Percentiles rank a stretch among this genome's conserved stretches.
Conservation (phyloP, 1,139 yeast genomes). For the Meyerozyma smithsonii region DNA sequence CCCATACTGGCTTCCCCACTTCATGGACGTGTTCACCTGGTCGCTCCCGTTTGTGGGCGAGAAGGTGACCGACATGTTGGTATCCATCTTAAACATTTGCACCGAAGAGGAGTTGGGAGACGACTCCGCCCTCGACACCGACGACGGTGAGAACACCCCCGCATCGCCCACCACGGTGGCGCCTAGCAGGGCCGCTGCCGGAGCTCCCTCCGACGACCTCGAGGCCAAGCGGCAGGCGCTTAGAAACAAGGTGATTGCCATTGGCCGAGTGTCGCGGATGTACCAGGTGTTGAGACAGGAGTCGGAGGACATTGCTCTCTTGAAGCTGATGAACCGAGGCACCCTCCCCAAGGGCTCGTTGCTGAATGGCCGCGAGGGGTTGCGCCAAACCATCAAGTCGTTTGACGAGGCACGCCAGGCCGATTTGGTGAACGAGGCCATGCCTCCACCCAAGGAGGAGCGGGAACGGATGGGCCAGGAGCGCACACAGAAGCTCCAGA, state of each 20-base stretch:
- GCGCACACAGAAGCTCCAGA: constrained; percentile 34
- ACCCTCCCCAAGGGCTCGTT: constrained; percentile 83
- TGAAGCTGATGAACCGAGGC: constrained; percentile 65
- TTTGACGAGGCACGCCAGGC: constrained; percentile 85
- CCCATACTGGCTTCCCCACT: constrained; percentile 96
- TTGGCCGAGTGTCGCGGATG: constrained; percentile 93
- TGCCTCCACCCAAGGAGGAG: constrained; percentile 80
- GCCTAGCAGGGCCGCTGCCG: constrained; percentile 5
- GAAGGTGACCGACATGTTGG: constrained; percentile 88
- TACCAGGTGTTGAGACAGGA: constrained; percentile 86
- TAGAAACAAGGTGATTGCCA: constrained; percentile 87
- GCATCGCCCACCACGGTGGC: background rate
- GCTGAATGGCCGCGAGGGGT: constrained; percentile 77
- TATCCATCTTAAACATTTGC: constrained; percentile 85
- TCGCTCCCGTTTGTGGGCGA: constrained; percentile 98
- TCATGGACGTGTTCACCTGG: constrained; percentile 98
- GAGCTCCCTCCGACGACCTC: constrained; percentile 12
- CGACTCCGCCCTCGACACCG: constrained; percentile 47
- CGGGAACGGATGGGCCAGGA: constrained; percentile 42
- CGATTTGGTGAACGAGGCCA: constrained; percentile 78
- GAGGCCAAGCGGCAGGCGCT: constrained; percentile 57
- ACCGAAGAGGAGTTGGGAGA: constrained; percentile 92
- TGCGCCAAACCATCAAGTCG: constrained; percentile 61
- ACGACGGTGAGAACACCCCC: constrained; percentile 6
- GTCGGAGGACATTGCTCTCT: constrained; percentile 78